Evolutionary conservation across 1,139 yeast genomes (phyloP), one percentile per base, ranked within the genome.

Genomic region (Geotrichum citri-aurantii): DNA sequence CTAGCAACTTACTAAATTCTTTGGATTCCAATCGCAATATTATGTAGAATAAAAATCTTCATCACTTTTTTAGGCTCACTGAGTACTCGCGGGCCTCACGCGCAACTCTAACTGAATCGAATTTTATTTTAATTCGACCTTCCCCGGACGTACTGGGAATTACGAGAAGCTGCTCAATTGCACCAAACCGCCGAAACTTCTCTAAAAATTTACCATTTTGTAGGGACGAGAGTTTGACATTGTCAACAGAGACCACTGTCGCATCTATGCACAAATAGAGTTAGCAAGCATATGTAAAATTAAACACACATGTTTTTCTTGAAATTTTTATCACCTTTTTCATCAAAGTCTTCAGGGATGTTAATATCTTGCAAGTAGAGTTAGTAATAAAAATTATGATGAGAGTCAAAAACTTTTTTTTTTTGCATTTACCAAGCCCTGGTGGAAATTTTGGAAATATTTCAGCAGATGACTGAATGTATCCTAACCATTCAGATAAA

Each of bases 401-500:
- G 12, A 12, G 7, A 19, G 23, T 1, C n/a, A 26, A 24, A 26
- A 4, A n/a, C n/a, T 4, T 33, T 26, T 19, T 7, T 19, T 14
- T 31, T 11, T 17, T n/a, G 5, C 14, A 11, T 31, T 27, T 49
- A 55, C 58, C 54, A 12, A 55, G 42, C 24, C 58, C 58, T 33
- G 58, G 58, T 14, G 58, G 58, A 37, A 42, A 33, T 17, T 26
- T 55, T n/a, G 58, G 58, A 10, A 31, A 24, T 3, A 1, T 6
- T 2, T 17, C 55, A n/a, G 48, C 10, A 6, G 57, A 12, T 21
- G 44, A 29, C 26, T 48, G 53, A 10, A 23, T 47, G 24, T 50
- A 19, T n/a, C 52, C 56, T 19, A 57, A 48, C 59, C 59, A 57
- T 17, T 52, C 54, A 2, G 59, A 53, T 48, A 57, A 26, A 21